Conservation (phyloP, 768 basidiomycete species). For the Flagelloscypha sp. region DNA sequence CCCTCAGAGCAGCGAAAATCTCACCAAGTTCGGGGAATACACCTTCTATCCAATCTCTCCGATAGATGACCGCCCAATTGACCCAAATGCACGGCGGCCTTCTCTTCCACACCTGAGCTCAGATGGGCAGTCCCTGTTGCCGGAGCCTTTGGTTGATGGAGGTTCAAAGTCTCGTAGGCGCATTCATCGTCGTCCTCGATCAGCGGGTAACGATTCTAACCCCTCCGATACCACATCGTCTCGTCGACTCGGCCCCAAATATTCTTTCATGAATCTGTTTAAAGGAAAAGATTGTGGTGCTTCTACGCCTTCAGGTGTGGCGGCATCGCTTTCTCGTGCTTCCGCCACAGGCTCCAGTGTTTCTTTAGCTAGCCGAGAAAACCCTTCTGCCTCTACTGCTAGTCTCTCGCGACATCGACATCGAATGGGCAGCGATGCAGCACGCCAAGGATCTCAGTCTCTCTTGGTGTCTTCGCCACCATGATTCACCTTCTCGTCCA, state of each 20-base stretch:
- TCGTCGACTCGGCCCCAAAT: slow-evolving; percentile 61
- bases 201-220: slow-evolving; percentile 64
- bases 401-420: slow-evolving; percentile 16
- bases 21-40: slow-evolving; percentile 37
- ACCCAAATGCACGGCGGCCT: slow-evolving; percentile 46
- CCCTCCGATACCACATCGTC: too few species aligned
- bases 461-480: slow-evolving; percentile 1
- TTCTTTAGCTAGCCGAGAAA: slow-evolving; percentile 9
- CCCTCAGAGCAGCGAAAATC: background rate
- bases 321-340: background rate
- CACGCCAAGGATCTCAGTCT: too few species aligned
- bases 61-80: slow-evolving; percentile 24
- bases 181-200: slow-evolving; percentile 52
- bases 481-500: slow-evolving; percentile 13
- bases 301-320: background rate
- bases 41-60: slow-evolving; percentile 29
- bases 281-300: slow-evolving; percentile 34
- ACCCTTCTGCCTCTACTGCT: slow-evolving; percentile 17
- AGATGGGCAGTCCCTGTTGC: too few species aligned
- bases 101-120: slow-evolving; percentile 62
- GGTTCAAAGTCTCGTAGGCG: too few species aligned
- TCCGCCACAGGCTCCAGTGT: background rate
- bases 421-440: slow-evolving; percentile 15
- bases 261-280: slow-evolving; percentile 68
- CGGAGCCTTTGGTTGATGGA: too few species aligned